Percentiles rank a stretch among this genome's conserved stretches.
phyloP scores from a whole-genome alignment of 1,284 basidiomycete genomes.

The Ceraceosorus guamensis region DNA sequence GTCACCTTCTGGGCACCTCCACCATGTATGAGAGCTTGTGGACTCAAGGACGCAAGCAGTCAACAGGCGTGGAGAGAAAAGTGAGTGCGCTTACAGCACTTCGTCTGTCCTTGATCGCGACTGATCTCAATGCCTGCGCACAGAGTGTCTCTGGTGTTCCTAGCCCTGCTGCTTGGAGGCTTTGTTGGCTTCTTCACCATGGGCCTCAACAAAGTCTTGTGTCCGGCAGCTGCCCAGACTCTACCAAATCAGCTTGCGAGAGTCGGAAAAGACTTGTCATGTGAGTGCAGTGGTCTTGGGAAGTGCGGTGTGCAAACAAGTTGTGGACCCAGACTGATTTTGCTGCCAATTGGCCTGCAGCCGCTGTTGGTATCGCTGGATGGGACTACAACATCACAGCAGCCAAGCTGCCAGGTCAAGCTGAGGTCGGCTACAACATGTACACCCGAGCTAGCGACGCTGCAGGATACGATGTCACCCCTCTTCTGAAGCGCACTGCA shows the following conservation, averaged over 20 bases:
- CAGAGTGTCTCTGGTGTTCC: slow-evolving; percentile 31
- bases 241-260: slow-evolving; percentile 6
- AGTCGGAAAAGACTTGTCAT: slow-evolving; percentile 2
- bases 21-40: slow-evolving; percentile 48
- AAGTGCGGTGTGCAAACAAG: not conserved
- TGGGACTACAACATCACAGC: slow-evolving; percentile 67
- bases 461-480: slow-evolving; percentile 80
- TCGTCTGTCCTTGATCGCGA: not conserved
- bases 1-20: slow-evolving; percentile 45
- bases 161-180: slow-evolving; percentile 58
- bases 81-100: not conserved
- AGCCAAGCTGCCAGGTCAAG: slow-evolving; percentile 53
- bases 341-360: slow-evolving; percentile 23
- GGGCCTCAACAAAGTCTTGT: slow-evolving; percentile 84
- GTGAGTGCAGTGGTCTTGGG: not conserved
- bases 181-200: slow-evolving; percentile 87
- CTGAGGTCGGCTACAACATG: slow-evolving; percentile 58
- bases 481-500: slow-evolving; percentile 57
- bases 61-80: slow-evolving; percentile 48
- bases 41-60: slow-evolving; percentile 29
- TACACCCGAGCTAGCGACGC: slow-evolving; percentile 53
- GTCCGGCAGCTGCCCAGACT: slow-evolving; percentile 57
- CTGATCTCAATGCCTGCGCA: not conserved
- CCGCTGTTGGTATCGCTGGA: slow-evolving; percentile 71
- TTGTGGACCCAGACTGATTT: not conserved